Base-by-base conservation (phyloP, 208 protist genomes). In the Herpetomonas tarakana region DNA sequence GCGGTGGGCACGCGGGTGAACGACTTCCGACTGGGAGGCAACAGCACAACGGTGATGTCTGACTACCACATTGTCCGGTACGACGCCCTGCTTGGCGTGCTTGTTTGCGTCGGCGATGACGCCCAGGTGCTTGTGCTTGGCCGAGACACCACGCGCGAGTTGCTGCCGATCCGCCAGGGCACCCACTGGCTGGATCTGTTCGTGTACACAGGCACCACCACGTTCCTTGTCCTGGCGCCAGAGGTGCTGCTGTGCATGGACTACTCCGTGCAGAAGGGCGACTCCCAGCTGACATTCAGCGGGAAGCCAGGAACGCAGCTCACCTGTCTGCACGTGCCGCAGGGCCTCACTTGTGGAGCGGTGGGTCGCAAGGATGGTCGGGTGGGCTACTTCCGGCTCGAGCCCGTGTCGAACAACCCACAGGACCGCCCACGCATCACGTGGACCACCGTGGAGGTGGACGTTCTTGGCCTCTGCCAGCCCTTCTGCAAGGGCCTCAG, bases 31-130 rank as follows among this genome's bases (percentile, higher is more conserved):
- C 29, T 85, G 21, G 63, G 63, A 14, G 64, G 70, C 39, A 77
- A 81, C 63, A 82, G 74, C 66, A 81, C 81, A 12, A 67, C 80
- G 12, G 81, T 88, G 19, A 81, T 84, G 81, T 81, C 81, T 0
- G 81, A 88, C 74, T 93, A 89, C 64, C 87, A 93, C 67, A 61
- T 93, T 11, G 88, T 79, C 62, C 73, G 63, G 41, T 86, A 88
- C 58, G 87, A 93, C 55, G 72, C 87, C 25, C 66, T 93, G 51
- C 68, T 88, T 19, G 76, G 74, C 60, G 81, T 86, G 19, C 60
- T 93, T 22, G 45, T 93, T 22, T 89, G 74, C 57, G 75, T 93
- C 28, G 87, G 87, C 3, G 74, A 91, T 51, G 86, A 90, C 61
- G 77, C 68, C 1, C 62, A 83, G 30, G 81, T 87, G 22, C 56